Percentiles rank a stretch among this genome's conserved stretches.
Evolutionary conservation across 495 filamentous ascomycete species (phyloP).

Genomic region (Xeromyces bisporus): DNA sequence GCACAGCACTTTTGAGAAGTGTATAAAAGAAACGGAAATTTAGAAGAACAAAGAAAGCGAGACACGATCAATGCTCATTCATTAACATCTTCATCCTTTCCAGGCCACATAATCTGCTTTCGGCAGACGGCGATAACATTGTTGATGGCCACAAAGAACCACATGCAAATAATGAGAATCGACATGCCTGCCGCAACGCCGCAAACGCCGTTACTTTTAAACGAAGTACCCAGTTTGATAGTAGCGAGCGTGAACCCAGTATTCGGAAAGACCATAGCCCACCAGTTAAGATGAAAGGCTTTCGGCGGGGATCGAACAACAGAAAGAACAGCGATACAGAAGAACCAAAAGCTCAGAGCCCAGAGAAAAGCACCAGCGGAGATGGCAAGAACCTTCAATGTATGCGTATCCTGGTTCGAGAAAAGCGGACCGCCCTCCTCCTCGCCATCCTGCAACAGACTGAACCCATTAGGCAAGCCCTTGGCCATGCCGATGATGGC

Average conservation of each 20-base stretch:
- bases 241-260: conserved; percentile 30
- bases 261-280: conserved; percentile 35
- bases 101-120: conserved; percentile 42
- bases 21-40: conserved; percentile 1
- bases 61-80: conserved; percentile 12
- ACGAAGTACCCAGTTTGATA: conserved; percentile 25
- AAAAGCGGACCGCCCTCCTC: conserved; percentile 6
- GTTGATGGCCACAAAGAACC: conserved; percentile 36
- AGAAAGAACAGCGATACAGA: conserved; percentile 38
- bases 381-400: conserved; percentile 33
- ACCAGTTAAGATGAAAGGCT: conserved; percentile 31
- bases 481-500: conserved; percentile 49
- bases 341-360: conserved; percentile 59
- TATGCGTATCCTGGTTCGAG: conserved; percentile 15
- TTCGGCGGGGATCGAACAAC: conserved; percentile 36
- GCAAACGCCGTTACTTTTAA: conserved; percentile 22
- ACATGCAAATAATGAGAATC: conserved; percentile 36
- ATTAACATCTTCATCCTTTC: conserved; percentile 43
- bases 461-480: conserved; percentile 22
- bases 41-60: neutral
- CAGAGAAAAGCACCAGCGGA: conserved; percentile 45
- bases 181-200: conserved; percentile 28
- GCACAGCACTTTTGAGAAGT: too few relatives aligned
- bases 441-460: conserved; percentile 13
- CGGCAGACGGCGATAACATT: conserved; percentile 36